Percentiles rank a stretch among this genome's conserved stretches.
Conservation (phyloP, 768 basidiomycete genomes). For the Suillus plorans region DNA sequence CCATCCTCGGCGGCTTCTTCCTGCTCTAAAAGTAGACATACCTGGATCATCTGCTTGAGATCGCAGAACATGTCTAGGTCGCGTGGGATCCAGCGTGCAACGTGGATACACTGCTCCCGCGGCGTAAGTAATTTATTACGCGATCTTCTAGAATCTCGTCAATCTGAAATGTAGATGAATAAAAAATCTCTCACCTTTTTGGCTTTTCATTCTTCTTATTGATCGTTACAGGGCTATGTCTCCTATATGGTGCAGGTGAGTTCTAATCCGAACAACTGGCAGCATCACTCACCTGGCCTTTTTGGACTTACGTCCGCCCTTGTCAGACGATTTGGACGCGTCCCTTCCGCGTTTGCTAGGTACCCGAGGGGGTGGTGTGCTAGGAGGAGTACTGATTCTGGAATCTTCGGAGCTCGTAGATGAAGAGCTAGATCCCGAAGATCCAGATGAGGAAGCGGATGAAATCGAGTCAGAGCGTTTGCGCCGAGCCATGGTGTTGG, state of each 20-base stretch:
- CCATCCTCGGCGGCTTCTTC: not conserved
- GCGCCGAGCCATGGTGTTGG: too few relatives aligned
- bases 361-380: not conserved
- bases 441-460: too few relatives aligned
- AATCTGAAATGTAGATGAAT: not conserved
- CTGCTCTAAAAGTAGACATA: constrained; percentile 6
- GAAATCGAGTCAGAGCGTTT: too few relatives aligned
- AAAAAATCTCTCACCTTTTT: not conserved
- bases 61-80: constrained; percentile 9
- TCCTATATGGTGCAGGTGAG: not conserved
- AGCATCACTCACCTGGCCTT: not conserved
- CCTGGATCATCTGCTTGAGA: constrained; percentile 3
- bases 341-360: not conserved
- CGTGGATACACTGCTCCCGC: constrained; percentile 1
- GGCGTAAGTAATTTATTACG: not conserved
- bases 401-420: too few relatives aligned
- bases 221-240: not conserved
- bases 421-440: too few relatives aligned
- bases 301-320: not conserved
- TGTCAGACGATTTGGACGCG: not conserved
- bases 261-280: not conserved
- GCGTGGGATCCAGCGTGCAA: constrained; percentile 9
- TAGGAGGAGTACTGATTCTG: too few relatives aligned
- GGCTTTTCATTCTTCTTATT: not conserved
- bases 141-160: not conserved